phyloP scores from a whole-genome alignment of 805 yeast species.

The Candida xiaguanensis region DNA sequence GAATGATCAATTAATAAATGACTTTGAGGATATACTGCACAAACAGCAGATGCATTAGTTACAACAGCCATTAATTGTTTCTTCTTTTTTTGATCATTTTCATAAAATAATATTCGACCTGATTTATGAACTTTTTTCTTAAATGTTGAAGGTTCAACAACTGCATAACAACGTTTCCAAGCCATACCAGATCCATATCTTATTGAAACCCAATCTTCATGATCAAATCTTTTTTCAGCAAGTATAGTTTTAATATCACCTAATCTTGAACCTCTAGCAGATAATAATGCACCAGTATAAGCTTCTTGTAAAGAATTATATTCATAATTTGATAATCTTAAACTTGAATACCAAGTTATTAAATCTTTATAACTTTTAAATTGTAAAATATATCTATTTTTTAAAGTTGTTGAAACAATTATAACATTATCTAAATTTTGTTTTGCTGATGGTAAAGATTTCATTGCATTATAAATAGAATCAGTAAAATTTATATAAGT shows the following conservation, averaged over 20 bases:
- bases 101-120: constrained; percentile 78
- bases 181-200: constrained; percentile 98
- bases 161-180: constrained; percentile 93
- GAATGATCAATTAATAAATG: constrained; percentile 77
- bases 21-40: constrained; percentile 91
- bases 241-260: constrained; percentile 83
- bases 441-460: constrained; percentile 59
- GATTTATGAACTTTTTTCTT: constrained; percentile 45
- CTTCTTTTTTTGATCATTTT: constrained; percentile 73
- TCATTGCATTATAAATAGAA: constrained; percentile 75
- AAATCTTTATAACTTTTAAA: constrained; percentile 63
- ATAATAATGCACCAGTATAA: constrained; percentile 89
- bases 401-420: constrained; percentile 88
- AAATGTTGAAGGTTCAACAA: constrained; percentile 65
- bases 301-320: constrained; percentile 86
- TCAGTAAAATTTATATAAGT: constrained; percentile 88
- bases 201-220: constrained; percentile 93
- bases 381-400: constrained; percentile 82
- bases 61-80: constrained; percentile 75
- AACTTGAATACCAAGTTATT: constrained; percentile 76
- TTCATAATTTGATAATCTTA: constrained; percentile 78
- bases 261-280: constrained; percentile 85
- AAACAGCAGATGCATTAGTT: constrained; percentile 62
- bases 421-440: constrained; percentile 69
- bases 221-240: constrained; percentile 79